Evolutionary conservation across 345 rosid species (phyloP).

Genomic region (Populus euphratica): DNA sequence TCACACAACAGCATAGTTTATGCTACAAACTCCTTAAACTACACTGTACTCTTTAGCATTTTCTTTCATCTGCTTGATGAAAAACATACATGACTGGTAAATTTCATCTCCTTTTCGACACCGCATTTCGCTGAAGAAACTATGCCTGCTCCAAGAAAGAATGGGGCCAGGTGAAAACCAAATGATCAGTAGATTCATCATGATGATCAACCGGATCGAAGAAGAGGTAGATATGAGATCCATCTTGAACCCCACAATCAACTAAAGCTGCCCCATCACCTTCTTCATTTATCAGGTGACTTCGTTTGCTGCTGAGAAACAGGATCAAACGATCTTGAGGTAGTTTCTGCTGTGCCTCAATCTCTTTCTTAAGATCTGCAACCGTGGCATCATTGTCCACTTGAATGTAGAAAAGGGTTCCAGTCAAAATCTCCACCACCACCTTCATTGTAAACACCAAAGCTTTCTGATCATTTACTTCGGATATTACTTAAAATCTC

Average conservation of each 20-base stretch:
- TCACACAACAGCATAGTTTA: neutral
- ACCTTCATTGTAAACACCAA: slow-evolving; percentile 44
- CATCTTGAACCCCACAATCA: slow-evolving; percentile 50
- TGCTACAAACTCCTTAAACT: neutral
- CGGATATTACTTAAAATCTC: too few species aligned
- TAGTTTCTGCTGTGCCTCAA: slow-evolving; percentile 40
- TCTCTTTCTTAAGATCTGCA: slow-evolving; percentile 52
- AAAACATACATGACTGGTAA: neutral
- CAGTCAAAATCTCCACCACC: slow-evolving; percentile 70
- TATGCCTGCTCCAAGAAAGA: neutral
- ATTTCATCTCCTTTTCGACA: neutral
- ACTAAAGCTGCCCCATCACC: slow-evolving; percentile 40
- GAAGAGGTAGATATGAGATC: slow-evolving; percentile 62
- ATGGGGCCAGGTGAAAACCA: slow-evolving; percentile 7
- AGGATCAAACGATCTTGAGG: slow-evolving; percentile 55
- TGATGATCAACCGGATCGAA: slow-evolving; percentile 28
- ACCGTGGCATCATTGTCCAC: slow-evolving; percentile 49
- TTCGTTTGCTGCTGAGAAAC: slow-evolving; percentile 26
- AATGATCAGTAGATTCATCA: slow-evolving; percentile 16
- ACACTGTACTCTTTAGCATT: neutral
- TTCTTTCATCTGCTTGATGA: neutral
- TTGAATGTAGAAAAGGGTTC: slow-evolving; percentile 43
- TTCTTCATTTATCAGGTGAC: slow-evolving; percentile 16
- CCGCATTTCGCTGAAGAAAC: neutral
- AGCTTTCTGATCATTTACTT: neutral